Conservation (phyloP, 352 stramenopile genomes). For the Pythium dissimile region DNA sequence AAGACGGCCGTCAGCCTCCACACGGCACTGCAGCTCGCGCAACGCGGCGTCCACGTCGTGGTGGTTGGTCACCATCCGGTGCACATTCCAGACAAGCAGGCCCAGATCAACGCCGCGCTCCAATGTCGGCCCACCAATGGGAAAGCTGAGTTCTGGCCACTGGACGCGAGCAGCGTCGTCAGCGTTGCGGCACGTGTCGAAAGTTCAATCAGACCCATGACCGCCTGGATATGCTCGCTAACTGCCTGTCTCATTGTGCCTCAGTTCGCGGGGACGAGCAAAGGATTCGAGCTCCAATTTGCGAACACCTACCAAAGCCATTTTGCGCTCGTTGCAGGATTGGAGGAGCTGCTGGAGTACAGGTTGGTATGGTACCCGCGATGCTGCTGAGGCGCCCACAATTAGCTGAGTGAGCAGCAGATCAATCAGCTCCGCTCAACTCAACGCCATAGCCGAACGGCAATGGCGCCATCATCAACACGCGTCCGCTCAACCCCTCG, state of each 20-base stretch:
- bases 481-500: too few relatives aligned
- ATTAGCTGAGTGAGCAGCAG: too few relatives aligned
- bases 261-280: slow-evolving; percentile 60
- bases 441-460: too few relatives aligned
- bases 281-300: slow-evolving; percentile 93
- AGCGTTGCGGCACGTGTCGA: slow-evolving; percentile 51
- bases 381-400: too few relatives aligned
- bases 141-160: slow-evolving; percentile 46
- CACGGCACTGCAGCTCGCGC: slow-evolving; percentile 54
- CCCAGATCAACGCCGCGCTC: not conserved
- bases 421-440: too few relatives aligned
- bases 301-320: slow-evolving; percentile 93
- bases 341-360: slow-evolving; percentile 74
- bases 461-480: too few relatives aligned
- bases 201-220: slow-evolving; percentile 35
- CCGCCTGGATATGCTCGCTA: slow-evolving; percentile 69
- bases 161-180: slow-evolving; percentile 61
- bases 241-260: slow-evolving; percentile 71
- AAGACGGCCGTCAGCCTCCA: slow-evolving; percentile 45
- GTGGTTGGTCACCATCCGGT: slow-evolving; percentile 48
- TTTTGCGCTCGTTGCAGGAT: slow-evolving; percentile 81
- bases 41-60: slow-evolving; percentile 67
- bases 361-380: not conserved
- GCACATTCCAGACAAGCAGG: not conserved
- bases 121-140: slow-evolving; percentile 2